A percentile compares a stretch with the other conserved stretches of the same genome.
phyloP scores from a whole-genome alignment of 2,329 filamentous ascomycete genomes.

The Parafenestella ontariensis region DNA sequence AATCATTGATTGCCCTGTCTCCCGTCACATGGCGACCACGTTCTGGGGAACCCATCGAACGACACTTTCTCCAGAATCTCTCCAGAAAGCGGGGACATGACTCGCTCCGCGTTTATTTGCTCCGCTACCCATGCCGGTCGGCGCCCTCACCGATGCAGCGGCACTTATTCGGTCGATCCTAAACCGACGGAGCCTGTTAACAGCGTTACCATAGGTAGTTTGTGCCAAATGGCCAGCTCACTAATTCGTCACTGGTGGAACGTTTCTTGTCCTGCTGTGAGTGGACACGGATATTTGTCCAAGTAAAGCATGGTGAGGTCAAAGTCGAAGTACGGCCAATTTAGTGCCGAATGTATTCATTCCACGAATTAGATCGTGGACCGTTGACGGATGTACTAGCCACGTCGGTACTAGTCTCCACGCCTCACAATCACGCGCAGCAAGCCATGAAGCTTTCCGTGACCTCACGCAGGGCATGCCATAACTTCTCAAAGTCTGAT shows the following conservation, averaged over 20 bases:
- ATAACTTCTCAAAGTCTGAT: not conserved
- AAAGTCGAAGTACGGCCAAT: not conserved
- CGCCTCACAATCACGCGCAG: constrained; percentile 10
- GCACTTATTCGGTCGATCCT: constrained; percentile 17
- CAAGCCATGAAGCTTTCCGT: constrained; percentile 16
- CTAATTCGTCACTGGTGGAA: constrained; percentile 12
- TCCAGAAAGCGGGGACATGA: constrained; percentile 24
- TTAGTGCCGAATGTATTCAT: not conserved
- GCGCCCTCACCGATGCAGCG: constrained; percentile 15
- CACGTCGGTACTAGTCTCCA: constrained; percentile 10
- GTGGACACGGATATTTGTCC: constrained; percentile 5
- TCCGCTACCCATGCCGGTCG: constrained; percentile 17
- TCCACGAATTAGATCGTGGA: constrained; percentile 10
- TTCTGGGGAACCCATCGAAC: constrained; percentile 16
- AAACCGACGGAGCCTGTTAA: constrained; percentile 10
- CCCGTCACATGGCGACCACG: constrained; percentile 12
- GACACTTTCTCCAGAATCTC: constrained; percentile 20
- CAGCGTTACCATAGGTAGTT: constrained; percentile 8
- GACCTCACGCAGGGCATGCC: constrained; percentile 13
- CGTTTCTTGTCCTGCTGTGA: constrained; percentile 1
- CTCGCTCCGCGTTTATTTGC: constrained; percentile 18
- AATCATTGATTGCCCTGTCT: constrained; percentile 2
- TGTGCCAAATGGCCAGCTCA: not conserved
- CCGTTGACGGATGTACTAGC: constrained; percentile 6
- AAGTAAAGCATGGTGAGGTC: constrained; percentile 1